Evolutionary conservation across 148 eudicot genomes (phyloP).

Genomic region (Spergularia bocconei): DNA sequence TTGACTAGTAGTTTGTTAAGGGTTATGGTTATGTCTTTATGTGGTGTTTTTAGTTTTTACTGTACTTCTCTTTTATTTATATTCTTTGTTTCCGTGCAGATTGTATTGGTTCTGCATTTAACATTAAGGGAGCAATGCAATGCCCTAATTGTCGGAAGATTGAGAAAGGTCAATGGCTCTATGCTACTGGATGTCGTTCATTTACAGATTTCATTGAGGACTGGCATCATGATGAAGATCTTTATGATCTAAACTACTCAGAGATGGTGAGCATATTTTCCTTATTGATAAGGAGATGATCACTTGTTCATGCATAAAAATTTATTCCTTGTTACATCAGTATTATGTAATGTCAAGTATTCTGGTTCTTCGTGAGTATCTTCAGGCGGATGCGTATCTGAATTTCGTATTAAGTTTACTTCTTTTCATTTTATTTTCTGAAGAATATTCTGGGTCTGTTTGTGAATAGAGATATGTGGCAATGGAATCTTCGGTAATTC

Average conservation of each 20-base stretch:
- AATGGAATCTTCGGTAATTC: conserved; percentile 2
- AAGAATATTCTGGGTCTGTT: not conserved
- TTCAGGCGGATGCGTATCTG: not conserved
- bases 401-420: not conserved
- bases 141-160: conserved; percentile 97
- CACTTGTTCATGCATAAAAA: not conserved
- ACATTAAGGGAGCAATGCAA: conserved; percentile 90
- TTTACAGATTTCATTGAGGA: conserved; percentile 74
- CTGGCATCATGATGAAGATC: conserved; percentile 88
- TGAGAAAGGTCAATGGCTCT: conserved; percentile 99
- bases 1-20: not conserved
- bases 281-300: not conserved
- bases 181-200: conserved; percentile 67
- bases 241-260: conserved; percentile 76
- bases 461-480: not conserved
- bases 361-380: conserved; percentile 4
- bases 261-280: conserved; percentile 56
- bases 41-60: not conserved
- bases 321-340: not conserved
- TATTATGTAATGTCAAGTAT: not conserved
- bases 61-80: conserved; percentile 4
- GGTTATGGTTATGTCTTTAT: not conserved
- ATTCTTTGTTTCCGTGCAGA: conserved; percentile 42
- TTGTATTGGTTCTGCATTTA: conserved; percentile 99
- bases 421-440: not conserved